Percentiles rank a stretch among this genome's conserved stretches.
These are phyloP conservation scores for Geranium rotundifolium DNA, from an alignment of 345 rosid genomes.

Conservation along the genomic window DNA sequence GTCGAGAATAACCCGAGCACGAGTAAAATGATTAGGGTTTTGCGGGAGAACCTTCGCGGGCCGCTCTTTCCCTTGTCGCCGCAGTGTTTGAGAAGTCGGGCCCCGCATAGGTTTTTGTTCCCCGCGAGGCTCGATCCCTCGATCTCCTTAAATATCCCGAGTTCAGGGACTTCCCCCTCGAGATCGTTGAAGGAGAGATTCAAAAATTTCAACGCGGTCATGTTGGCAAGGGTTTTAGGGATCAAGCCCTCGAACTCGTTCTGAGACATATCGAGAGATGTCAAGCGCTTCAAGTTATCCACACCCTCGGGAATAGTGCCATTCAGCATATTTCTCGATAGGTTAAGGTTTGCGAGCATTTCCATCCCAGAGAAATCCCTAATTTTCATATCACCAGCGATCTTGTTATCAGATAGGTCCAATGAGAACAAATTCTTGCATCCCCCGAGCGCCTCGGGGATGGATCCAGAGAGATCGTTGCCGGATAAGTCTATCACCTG, in stretches of 20 bases:
- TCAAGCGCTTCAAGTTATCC: slow-evolving; percentile 34
- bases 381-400: slow-evolving; percentile 43
- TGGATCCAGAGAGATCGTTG: slow-evolving; percentile 54
- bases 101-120: slow-evolving; percentile 64
- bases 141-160: slow-evolving; percentile 50
- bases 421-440: slow-evolving; percentile 60
- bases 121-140: slow-evolving; percentile 37
- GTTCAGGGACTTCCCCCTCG: slow-evolving; percentile 59
- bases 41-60: slow-evolving; percentile 33
- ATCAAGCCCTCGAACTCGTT: slow-evolving; percentile 53
- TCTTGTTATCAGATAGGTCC: slow-evolving; percentile 58
- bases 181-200: slow-evolving; percentile 63
- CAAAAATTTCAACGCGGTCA: slow-evolving; percentile 46
- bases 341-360: slow-evolving; percentile 41
- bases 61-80: slow-evolving; percentile 12
- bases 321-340: slow-evolving; percentile 48
- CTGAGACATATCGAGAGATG: slow-evolving; percentile 52
- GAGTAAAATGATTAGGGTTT: slow-evolving; percentile 21
- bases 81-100: slow-evolving; percentile 33
- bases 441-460: slow-evolving; percentile 43
- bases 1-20: slow-evolving; percentile 33
- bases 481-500: slow-evolving; percentile 72
- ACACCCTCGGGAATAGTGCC: slow-evolving; percentile 46
- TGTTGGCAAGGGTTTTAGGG: slow-evolving; percentile 44
- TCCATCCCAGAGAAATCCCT: slow-evolving; percentile 31